These are phyloP conservation scores for Tausonia pullulans DNA, from an alignment of 1,284 basidiomycete genomes.

Conservation along the genomic window DNA sequence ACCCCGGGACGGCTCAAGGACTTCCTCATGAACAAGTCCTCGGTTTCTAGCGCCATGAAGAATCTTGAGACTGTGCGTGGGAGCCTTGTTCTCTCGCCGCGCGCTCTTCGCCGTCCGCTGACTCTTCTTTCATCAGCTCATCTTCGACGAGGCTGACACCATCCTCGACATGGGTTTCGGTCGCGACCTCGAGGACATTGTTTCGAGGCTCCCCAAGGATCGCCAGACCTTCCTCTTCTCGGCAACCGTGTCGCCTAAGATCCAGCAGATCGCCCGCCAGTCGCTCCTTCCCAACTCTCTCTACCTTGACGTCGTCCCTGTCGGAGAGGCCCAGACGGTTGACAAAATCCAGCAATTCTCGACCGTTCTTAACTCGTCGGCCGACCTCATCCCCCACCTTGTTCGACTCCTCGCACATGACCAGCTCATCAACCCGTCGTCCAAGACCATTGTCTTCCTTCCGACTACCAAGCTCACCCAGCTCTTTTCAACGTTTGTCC, in stretches of 20 bases:
- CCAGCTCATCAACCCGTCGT: conserved; percentile 62
- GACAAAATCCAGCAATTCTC: conserved; percentile 71
- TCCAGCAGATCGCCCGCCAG: conserved; percentile 40
- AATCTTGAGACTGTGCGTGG: conserved; percentile 49
- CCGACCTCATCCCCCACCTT: conserved; percentile 67
- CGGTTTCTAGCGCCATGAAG: conserved; percentile 45
- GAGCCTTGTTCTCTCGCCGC: neutral
- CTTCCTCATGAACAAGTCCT: conserved; percentile 53
- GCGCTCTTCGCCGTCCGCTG: neutral
- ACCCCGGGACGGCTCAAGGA: conserved; percentile 87
- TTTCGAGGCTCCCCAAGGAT: conserved; percentile 53
- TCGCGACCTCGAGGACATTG: conserved; percentile 71
- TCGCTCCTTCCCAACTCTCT: conserved; percentile 51
- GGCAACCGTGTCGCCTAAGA: conserved; percentile 53
- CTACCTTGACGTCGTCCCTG: conserved; percentile 48
- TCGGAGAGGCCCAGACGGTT: conserved; percentile 54
- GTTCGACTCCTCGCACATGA: conserved; percentile 78
- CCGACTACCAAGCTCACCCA: conserved; percentile 81
- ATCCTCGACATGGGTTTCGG: conserved; percentile 94
- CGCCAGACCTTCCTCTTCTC: conserved; percentile 92
- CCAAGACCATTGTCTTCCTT: conserved; percentile 80
- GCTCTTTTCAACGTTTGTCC: conserved; percentile 56
- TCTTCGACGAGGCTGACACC: conserved; percentile 93
- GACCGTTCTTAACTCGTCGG: conserved; percentile 56
- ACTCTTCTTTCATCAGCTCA: conserved; percentile 42